Evolutionary conservation across 179 eudicot species (phyloP).

Genomic region (Vitellaria paradoxa): DNA sequence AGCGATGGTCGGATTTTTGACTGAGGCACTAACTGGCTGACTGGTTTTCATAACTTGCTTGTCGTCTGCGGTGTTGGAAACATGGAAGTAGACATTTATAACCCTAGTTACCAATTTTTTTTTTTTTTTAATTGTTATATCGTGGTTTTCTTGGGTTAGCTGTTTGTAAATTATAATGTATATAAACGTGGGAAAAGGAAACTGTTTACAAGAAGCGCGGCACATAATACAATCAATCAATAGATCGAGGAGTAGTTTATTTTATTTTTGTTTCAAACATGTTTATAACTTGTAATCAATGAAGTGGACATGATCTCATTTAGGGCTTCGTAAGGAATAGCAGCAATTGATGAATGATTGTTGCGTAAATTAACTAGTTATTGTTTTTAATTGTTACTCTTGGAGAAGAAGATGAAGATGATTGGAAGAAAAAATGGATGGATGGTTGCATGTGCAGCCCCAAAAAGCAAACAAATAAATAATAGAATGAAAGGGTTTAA

Average conservation of each 20-base stretch:
- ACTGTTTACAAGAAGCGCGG: background rate
- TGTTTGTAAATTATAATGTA: slow-evolving; percentile 2
- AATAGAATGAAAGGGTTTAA: no score
- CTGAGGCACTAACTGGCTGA: background rate
- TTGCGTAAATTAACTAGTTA: no score
- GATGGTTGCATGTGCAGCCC: no score
- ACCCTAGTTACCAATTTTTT: background rate
- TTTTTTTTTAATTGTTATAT: background rate
- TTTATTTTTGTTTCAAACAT: no score
- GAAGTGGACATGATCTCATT: no score
- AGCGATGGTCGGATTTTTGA: slow-evolving; percentile 18
- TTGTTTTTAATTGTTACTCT: no score
- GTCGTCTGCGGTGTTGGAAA: background rate
- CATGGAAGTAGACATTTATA: background rate
- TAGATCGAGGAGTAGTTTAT: background rate
- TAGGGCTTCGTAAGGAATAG: no score
- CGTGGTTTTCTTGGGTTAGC: background rate
- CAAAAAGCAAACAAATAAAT: no score
- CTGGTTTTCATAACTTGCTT: background rate
- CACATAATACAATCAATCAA: background rate
- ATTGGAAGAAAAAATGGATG: no score
- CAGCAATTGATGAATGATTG: no score
- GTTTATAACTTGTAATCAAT: no score
- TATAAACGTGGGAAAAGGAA: background rate
- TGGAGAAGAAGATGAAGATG: no score